A percentile compares a stretch with the other conserved stretches of the same genome.
Conservation (phyloP, 164 flowering plant genomes). For the Berberis thunbergii region DNA sequence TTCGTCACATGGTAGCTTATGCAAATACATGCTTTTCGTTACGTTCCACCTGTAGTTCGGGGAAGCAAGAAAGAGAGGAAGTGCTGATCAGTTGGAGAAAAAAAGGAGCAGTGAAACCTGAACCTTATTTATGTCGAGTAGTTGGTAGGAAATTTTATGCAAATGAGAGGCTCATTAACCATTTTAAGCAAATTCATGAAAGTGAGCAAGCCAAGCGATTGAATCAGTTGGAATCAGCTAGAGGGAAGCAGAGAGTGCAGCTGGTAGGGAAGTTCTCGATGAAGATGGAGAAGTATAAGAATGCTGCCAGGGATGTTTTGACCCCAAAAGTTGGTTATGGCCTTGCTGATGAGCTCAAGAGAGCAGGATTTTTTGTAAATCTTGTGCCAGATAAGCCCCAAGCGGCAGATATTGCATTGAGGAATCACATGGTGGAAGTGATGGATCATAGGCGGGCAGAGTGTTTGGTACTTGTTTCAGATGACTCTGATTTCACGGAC, state of each 20-base stretch:
- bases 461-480: slow-evolving; percentile 75
- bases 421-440: slow-evolving; percentile 58
- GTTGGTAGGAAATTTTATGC: slow-evolving; percentile 73
- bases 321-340: slow-evolving; percentile 66
- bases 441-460: slow-evolving; percentile 50
- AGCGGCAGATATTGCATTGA: slow-evolving; percentile 62
- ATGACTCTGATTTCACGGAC: slow-evolving; percentile 66
- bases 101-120: slow-evolving; percentile 41
- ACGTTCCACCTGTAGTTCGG: slow-evolving; percentile 43
- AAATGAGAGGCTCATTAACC: slow-evolving; percentile 55
- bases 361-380: slow-evolving; percentile 73
- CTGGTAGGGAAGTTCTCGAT: slow-evolving; percentile 59
- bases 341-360: slow-evolving; percentile 63
- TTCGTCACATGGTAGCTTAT: no score
- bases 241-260: slow-evolving; percentile 51
- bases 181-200: slow-evolving; percentile 78
- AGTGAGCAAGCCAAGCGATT: slow-evolving; percentile 64
- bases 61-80: slow-evolving; percentile 48
- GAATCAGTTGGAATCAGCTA: slow-evolving; percentile 63
- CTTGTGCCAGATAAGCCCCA: slow-evolving; percentile 61
- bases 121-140: slow-evolving; percentile 51
- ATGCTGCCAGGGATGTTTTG: slow-evolving; percentile 50
- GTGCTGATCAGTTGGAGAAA: slow-evolving; percentile 39
- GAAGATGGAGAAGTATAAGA: slow-evolving; percentile 87
- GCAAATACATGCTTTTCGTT: slow-evolving; percentile 49